Percentiles rank a stretch among this genome's conserved stretches.
Evolutionary conservation across 106 monocot species (phyloP).

Genomic region (Amphibolis antarctica): DNA sequence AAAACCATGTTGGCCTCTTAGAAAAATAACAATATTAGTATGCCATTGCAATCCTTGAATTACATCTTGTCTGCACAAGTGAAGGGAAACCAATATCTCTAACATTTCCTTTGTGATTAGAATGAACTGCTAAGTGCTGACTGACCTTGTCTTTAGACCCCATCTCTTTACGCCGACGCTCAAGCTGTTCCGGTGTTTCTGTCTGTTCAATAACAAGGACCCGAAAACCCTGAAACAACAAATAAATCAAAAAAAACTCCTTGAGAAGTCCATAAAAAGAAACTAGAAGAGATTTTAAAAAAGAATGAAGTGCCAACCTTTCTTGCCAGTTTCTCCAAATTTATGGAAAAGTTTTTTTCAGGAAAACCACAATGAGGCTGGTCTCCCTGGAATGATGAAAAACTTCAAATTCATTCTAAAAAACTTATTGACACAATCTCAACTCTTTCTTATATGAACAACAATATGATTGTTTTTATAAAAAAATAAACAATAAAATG

Average conservation of each 20-base stretch:
- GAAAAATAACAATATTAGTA: neutral
- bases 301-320: slow-evolving; percentile 40
- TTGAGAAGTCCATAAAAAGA: neutral
- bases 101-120: too few relatives aligned
- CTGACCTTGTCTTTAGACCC: slow-evolving; percentile 88
- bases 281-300: neutral
- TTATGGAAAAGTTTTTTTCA: slow-evolving; percentile 74
- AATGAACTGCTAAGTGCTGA: neutral
- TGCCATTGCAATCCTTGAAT: neutral
- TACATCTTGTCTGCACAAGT: neutral
- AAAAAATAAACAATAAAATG: neutral
- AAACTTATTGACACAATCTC: neutral
- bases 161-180: slow-evolving; percentile 78
- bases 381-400: slow-evolving; percentile 48
- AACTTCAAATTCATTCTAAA: neutral
- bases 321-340: slow-evolving; percentile 87
- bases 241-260: neutral
- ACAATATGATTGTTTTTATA: too few relatives aligned
- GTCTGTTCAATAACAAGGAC: slow-evolving; percentile 93
- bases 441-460: neutral
- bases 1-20: neutral
- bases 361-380: slow-evolving; percentile 99
- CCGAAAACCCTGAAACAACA: slow-evolving; percentile 55
- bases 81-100: too few relatives aligned
- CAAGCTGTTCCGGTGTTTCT: slow-evolving; percentile 93